Evolutionary conservation across 177 flowering plant species (phyloP), one percentile per base, ranked within the genome.

Genomic region (Vitis hybrid): DNA sequence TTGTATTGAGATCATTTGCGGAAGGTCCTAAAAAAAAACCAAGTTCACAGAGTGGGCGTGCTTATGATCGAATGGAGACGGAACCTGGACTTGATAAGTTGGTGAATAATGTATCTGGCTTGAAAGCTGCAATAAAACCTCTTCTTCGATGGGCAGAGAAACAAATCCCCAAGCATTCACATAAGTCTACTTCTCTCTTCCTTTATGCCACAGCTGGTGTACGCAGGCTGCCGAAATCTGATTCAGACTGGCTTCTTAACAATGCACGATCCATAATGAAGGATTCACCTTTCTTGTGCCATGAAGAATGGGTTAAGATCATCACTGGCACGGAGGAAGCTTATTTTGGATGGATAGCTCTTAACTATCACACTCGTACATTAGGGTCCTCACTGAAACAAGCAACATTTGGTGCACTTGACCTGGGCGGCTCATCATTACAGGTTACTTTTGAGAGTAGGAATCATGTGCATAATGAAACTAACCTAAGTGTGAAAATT

Each of bases 121-220:
- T 96, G 81, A 87, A 68, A 65, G 69, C 75, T 62, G 95, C 92
- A 27, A 82, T 92, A 40, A 87, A 86, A 52, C 99, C 99, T 18
- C 98, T 93, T 66, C 71, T 93, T 70, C 69, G 60, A 60, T 96
- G 99, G 99, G 99, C 98, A 32, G 86, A 87, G 83, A 88, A 91
- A 84, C 97, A 96, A 82, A 92, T 96, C 60, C 99, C 99, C 15
- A 72, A 75, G 77, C 60, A 79, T 52, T 90, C 94, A 32, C 97
- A 91, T 68, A 83, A 82, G 79, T 75, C 73, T 35, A 92, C 99
- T 59, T 88, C 91, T 70, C 88, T 96, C 55, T 92, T 85, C 73
- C 86, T 96, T 18, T 88, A 85, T 81, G 98, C 99, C 11, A 96
- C 99, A 63, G 99, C 99, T 64, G 98, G 98, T 30, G 97, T 96